Base-by-base conservation (phyloP, 2,329 filamentous ascomycete species). In the Aspergillus flavus region DNA sequence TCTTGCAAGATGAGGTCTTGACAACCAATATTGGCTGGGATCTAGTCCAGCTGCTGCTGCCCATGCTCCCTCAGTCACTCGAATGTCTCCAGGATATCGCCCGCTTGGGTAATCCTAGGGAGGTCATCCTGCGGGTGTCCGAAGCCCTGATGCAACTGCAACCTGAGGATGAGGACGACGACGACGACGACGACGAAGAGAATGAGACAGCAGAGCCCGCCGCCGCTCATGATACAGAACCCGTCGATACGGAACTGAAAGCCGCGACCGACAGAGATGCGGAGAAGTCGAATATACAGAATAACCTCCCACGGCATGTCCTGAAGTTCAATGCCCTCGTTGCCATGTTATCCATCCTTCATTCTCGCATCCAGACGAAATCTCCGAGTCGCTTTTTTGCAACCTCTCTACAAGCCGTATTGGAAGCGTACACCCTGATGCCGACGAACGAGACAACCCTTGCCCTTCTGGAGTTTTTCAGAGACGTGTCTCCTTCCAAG, bases 11-110 rank as follows among this genome's bases (percentile, higher is more conserved):
- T 80, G 81, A 85, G 64, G 83, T 81, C 54, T 74, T 90, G 41
- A 88, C 86, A 4, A 82, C 81, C 52, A 87, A 88, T 67, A 89
- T 90, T 69, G 87, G 87, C 63, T 90, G 87, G 87, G 87, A 90
- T 73, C 74, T 90, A 48, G 84, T 89, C 6, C 85, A 88, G 68
- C 75, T 89, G 11, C 80, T 90, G 2, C 78, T 89, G 19, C 87
- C 87, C 2, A 80, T 88, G 64, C 75, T 90, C 4, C 86, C 86
- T 2, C 80, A 82, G 3, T 87, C 86, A 0, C 80, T 83, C 58
- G 79, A 85, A 68, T 89, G 87, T 71, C 74, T 90, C 11, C 82
- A 87, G 62, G 86, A 88, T 73, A 82, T 90, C 60, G 86, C 87
- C 16, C 79, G 84, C 10, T 77, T 87, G 39, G 87, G 87, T 6